These are phyloP conservation scores for Jatropha multifida DNA, from an alignment of 441 rosid species.

Conservation along the genomic window DNA sequence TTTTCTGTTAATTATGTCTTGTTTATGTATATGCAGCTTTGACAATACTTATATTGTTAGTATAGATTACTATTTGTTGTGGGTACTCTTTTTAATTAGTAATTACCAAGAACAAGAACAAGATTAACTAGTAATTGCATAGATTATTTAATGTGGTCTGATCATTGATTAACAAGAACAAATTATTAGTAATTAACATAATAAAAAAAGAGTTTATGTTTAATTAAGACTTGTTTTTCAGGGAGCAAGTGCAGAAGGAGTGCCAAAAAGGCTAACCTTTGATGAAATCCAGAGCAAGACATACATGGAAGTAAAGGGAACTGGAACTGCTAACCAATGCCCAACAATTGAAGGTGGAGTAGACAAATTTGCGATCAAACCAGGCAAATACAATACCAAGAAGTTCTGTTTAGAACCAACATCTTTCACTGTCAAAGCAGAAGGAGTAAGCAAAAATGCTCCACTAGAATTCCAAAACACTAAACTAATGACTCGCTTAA, in stretches of 20 bases:
- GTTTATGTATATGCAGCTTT: too few species aligned
- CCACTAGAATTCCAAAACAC: slow-evolving; percentile 77
- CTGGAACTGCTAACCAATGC: slow-evolving; percentile 91
- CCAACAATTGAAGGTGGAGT: slow-evolving; percentile 73
- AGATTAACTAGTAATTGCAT: too few species aligned
- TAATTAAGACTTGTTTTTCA: slow-evolving; percentile 12
- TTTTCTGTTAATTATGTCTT: not conserved
- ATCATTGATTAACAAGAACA: too few species aligned
- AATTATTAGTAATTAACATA: not conserved
- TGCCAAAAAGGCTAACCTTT: slow-evolving; percentile 74
- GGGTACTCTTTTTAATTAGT: too few species aligned
- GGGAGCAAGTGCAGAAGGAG: slow-evolving; percentile 85
- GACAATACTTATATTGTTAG: too few species aligned
- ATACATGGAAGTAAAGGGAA: slow-evolving; percentile 82
- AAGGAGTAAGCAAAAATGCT: slow-evolving; percentile 62
- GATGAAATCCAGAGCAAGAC: slow-evolving; percentile 90
- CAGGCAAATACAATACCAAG: slow-evolving; percentile 79
- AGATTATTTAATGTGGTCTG: too few species aligned
- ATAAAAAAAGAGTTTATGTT: too few species aligned
- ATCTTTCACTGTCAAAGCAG: slow-evolving; percentile 86
- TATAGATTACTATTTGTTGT: too few species aligned
- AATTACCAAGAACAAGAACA: too few species aligned
- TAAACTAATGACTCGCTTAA: slow-evolving; percentile 89
- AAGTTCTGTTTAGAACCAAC: slow-evolving; percentile 81
- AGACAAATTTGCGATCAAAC: slow-evolving; percentile 61